phyloP scores from a whole-genome alignment of 2,329 filamentous ascomycete species.

The Cladorrhinum sp. region DNA sequence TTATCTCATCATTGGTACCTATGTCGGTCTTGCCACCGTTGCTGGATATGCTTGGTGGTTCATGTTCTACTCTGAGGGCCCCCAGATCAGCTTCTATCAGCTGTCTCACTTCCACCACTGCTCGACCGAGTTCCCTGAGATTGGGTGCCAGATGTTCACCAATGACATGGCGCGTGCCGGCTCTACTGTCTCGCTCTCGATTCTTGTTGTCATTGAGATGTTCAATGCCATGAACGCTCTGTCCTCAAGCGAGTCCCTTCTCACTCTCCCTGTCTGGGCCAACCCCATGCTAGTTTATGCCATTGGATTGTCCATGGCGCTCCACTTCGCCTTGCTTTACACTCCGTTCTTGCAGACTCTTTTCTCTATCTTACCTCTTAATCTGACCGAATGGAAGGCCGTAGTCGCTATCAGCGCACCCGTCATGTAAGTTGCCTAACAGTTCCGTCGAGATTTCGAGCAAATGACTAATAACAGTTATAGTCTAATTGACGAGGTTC shows the following conservation, averaged over 20 bases:
- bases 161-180: slow-evolving; percentile 84
- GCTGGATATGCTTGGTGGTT: slow-evolving; percentile 99
- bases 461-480: slow-evolving; percentile 26
- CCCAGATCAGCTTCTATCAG: slow-evolving; percentile 87
- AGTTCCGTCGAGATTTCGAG: neutral
- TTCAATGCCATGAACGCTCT: slow-evolving; percentile 98
- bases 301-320: slow-evolving; percentile 84
- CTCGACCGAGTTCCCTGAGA: slow-evolving; percentile 77
- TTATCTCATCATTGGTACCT: slow-evolving; percentile 93
- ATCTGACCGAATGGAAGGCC: slow-evolving; percentile 86
- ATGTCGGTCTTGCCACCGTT: slow-evolving; percentile 92
- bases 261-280: slow-evolving; percentile 93
- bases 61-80: slow-evolving; percentile 88
- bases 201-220: slow-evolving; percentile 98
- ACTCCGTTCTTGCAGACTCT: slow-evolving; percentile 81
- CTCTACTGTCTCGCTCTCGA: slow-evolving; percentile 88
- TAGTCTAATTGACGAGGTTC: slow-evolving; percentile 76
- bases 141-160: slow-evolving; percentile 88
- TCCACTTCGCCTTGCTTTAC: slow-evolving; percentile 94
- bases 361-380: slow-evolving; percentile 87
- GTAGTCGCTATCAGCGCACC: slow-evolving; percentile 85
- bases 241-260: slow-evolving; percentile 87
- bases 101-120: slow-evolving; percentile 93
- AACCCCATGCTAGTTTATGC: slow-evolving; percentile 99
- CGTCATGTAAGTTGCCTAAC: slow-evolving; percentile 71